Percentiles rank a stretch among this genome's conserved stretches.
These are phyloP conservation scores for Ophiostoma novo-ulmi DNA, from an alignment of 2,329 filamentous ascomycete species.

Conservation along the genomic window DNA sequence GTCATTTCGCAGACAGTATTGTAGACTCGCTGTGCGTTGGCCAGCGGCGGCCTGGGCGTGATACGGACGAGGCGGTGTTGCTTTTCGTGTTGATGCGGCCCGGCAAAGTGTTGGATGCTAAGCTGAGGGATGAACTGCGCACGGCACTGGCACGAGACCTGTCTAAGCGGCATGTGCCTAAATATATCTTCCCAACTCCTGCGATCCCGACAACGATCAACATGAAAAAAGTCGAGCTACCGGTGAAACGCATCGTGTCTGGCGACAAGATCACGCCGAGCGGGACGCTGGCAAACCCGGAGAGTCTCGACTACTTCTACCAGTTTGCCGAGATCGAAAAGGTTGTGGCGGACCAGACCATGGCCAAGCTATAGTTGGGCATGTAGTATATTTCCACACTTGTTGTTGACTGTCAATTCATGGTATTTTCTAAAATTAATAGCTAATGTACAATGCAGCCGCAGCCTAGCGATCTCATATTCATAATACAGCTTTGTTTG, in stretches of 20 bases:
- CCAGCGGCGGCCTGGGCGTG: constrained; percentile 55
- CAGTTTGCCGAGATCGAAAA: constrained; percentile 70
- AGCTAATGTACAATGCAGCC: neutral
- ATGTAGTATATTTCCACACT: neutral
- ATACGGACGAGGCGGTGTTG: constrained; percentile 51
- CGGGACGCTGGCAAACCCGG: constrained; percentile 70
- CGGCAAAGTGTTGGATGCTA: constrained; percentile 48
- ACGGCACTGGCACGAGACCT: constrained; percentile 59
- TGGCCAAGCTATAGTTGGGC: constrained; percentile 44
- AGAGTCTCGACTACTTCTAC: constrained; percentile 73
- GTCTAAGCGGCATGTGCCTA: constrained; percentile 71
- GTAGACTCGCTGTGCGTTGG: constrained; percentile 75
- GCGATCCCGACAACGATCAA: constrained; percentile 84
- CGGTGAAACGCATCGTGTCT: constrained; percentile 78
- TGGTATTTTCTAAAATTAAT: neutral
- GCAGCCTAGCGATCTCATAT: neutral
- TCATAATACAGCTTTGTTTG: neutral
- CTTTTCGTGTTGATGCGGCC: constrained; percentile 54
- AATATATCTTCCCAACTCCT: constrained; percentile 71
- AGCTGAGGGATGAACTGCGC: constrained; percentile 56
- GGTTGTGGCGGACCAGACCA: constrained; percentile 36
- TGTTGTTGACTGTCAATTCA: neutral
- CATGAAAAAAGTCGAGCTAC: constrained; percentile 77
- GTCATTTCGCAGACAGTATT: constrained; percentile 57
- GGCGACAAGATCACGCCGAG: constrained; percentile 69